A percentile compares a stretch with the other conserved stretches of the same genome.
Conservation (phyloP, 176 grass and related monocot species). For the Juncus inflexus region DNA sequence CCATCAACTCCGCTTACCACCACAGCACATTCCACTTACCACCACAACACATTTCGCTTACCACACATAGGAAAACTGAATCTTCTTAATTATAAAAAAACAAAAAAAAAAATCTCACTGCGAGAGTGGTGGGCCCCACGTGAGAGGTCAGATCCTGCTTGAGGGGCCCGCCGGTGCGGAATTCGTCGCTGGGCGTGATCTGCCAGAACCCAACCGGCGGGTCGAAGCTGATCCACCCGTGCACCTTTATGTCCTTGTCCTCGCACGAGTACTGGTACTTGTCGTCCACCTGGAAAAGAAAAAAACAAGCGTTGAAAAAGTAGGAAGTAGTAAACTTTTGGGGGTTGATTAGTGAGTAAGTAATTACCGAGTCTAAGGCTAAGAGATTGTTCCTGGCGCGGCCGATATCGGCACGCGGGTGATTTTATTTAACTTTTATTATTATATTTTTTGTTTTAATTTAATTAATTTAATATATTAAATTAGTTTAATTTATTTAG, state of each 20-base stretch:
- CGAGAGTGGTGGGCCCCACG: conserved; percentile 86
- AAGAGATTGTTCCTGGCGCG: too few species aligned
- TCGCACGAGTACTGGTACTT: conserved; percentile 96
- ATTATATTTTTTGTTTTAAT: too few species aligned
- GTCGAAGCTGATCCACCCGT: conserved; percentile 85
- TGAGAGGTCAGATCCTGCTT: conserved; percentile 96
- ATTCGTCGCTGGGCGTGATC: conserved; percentile 87
- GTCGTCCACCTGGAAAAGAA: conserved; percentile 77
- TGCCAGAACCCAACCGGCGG: conserved; percentile 91
- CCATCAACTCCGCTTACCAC: too few species aligned
- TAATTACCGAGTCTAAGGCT: background rate
- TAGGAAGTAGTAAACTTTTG: too few species aligned
- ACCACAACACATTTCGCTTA: too few species aligned
- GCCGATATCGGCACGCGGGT: too few species aligned
- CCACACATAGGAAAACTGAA: background rate
- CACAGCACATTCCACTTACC: too few species aligned
- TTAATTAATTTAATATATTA: too few species aligned
- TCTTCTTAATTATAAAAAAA: background rate
- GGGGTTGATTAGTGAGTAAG: too few species aligned
- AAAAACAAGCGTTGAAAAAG: background rate
- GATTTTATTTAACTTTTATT: too few species aligned
- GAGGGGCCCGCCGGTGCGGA: conserved; percentile 73
- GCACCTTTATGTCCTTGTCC: conserved; percentile 79
- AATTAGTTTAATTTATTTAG: too few species aligned
- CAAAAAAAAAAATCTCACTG: conserved; percentile 43